Evolutionary conservation across 106 monocot genomes (phyloP).

Genomic region (Dioscorea alata): DNA sequence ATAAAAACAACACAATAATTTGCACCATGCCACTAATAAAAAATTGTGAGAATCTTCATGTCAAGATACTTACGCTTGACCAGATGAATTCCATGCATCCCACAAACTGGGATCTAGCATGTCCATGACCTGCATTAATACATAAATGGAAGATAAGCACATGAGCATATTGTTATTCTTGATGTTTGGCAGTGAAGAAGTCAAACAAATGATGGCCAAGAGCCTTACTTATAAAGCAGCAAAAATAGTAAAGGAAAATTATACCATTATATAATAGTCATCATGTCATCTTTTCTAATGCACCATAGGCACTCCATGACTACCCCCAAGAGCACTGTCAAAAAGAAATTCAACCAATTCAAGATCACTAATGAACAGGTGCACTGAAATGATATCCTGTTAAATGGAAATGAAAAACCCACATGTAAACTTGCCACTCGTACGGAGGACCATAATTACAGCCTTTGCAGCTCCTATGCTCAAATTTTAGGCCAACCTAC

Average conservation of each 20-base stretch:
- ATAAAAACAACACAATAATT: no score
- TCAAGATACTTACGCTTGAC: slow-evolving; percentile 49
- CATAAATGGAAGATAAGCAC: no score
- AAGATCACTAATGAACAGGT: neutral
- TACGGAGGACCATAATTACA: slow-evolving; percentile 91
- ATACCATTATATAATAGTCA: no score
- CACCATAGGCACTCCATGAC: no score
- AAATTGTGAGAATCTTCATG: neutral
- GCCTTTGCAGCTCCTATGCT: slow-evolving; percentile 80
- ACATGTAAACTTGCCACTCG: slow-evolving; percentile 96
- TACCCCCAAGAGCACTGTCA: no score
- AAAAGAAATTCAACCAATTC: neutral
- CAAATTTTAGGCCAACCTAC: slow-evolving; percentile 85
- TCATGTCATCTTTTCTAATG: no score
- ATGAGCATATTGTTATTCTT: no score
- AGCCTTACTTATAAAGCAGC: no score
- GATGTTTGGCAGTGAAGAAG: no score
- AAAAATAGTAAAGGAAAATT: no score
- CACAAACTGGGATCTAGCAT: slow-evolving; percentile 77
- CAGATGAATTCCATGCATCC: slow-evolving; percentile 72
- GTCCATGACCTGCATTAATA: slow-evolving; percentile 54
- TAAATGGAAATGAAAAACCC: neutral
- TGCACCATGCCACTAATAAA: neutral
- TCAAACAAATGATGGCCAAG: no score
- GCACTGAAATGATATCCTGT: neutral